These are phyloP conservation scores for Neurospora sp. DNA, from an alignment of 495 filamentous ascomycete genomes.

Conservation along the genomic window DNA sequence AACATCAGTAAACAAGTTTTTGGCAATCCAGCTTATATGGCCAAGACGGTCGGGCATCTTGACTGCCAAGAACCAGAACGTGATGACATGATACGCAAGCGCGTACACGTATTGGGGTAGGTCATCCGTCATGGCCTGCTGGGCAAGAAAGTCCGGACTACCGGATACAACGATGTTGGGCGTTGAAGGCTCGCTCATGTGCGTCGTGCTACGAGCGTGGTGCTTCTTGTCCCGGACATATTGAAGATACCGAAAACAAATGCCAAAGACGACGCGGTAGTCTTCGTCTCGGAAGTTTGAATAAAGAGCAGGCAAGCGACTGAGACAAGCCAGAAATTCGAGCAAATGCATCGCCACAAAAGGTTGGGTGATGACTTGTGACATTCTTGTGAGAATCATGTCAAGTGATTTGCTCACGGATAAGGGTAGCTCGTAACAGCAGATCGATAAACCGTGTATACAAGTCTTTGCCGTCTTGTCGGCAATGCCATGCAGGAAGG, in stretches of 20 bases:
- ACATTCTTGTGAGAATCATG: conserved; percentile 80
- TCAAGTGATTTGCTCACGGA: conserved; percentile 74
- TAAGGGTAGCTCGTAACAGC: conserved; percentile 81
- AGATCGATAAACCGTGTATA: conserved; percentile 88
- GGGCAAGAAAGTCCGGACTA: conserved; percentile 10
- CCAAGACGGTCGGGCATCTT: conserved; percentile 72
- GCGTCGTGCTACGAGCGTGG: conserved; percentile 22
- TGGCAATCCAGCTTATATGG: conserved; percentile 87
- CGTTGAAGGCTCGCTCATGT: conserved; percentile 21
- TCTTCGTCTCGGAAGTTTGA: conserved; percentile 80
- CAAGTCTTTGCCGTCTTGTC: conserved; percentile 82
- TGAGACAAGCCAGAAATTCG: conserved; percentile 81
- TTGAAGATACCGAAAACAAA: conserved; percentile 87
- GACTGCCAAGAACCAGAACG: conserved; percentile 89
- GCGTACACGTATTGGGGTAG: conserved; percentile 87
- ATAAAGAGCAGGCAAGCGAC: conserved; percentile 74
- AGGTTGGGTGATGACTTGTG: conserved; percentile 87
- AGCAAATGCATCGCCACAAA: conserved; percentile 87
- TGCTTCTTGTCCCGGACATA: conserved; percentile 44
- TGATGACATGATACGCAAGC: conserved; percentile 87
- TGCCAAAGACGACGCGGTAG: conserved; percentile 84
- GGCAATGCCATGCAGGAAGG: conserved; percentile 72
- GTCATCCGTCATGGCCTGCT: conserved; percentile 43
- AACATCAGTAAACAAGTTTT: conserved; percentile 65
- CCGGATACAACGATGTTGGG: conserved; percentile 18